Evolutionary conservation across 257 asterid genomes (phyloP), one percentile per base, ranked within the genome.

Genomic region (Linderniella brevidens): DNA sequence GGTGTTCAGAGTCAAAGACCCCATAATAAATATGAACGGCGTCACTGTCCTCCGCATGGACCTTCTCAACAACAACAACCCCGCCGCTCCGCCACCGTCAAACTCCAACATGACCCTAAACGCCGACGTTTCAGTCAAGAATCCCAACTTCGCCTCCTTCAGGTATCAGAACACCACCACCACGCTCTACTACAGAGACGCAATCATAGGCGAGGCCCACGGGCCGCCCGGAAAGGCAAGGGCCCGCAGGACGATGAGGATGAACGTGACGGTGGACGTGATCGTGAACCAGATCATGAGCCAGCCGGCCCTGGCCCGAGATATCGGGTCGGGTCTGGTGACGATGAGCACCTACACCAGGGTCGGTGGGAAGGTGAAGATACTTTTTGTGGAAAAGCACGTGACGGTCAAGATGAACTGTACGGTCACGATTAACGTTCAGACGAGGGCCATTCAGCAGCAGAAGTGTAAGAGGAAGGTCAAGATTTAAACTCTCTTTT

Each of bases 341-440:
- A 53, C 66, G 46, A 44, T 86, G 60, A 54, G 53, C 41, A 86
- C 72, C 19, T 81, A 52, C 32, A 76, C 94, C 0, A 59, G 47
- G 37, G 81, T 86, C 5, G 79, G 76, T 11, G 96, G 96, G 54
- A 72, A 67, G 39, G 90, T 74, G 45, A 82, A 73, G 60, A 54
- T 82, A 3, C 1, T 66, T 41, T 37, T 81, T 35, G 42, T 78
- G 0, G 67, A 64, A 44, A 74, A 49, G 62, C 79, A 79, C 44
- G 80, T 76, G 32, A 59, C 65, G 9, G 90, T 86, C 44, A 76
- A 60, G 69, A 86, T 86, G 94, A 78, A 86, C 41, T 86, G 96
- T 48, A 76, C 41, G 17, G 37, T 82, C 49, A 60, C 65, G 38
- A 50, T 78, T 15, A 86, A 82, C 48, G 52, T 69, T 8, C 66